Base-by-base conservation (phyloP, 2,329 filamentous ascomycete species). In the Ophiostoma australiae region DNA sequence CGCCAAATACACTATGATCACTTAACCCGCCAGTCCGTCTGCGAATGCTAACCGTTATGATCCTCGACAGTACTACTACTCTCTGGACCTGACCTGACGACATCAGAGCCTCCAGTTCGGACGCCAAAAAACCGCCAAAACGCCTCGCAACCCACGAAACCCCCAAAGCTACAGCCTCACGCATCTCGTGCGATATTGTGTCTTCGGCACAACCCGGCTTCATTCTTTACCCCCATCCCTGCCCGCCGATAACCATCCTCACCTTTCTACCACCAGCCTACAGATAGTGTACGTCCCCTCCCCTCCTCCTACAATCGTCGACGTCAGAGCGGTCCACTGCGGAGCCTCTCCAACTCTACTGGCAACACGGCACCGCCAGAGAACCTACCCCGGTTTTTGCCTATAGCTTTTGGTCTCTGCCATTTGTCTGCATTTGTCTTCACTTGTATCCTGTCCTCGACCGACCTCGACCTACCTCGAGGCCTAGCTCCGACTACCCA, bases 11-110 rank as follows among this genome's bases (percentile, higher is more conserved):
- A 35, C 20, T n/a, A 66, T n/a, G n/a, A 48, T 48, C 44, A 48
- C 15, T 17, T 48, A 20, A 48, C 44, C 44, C 44, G 44, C 17
- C 44, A 48, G 44, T 20, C 63, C 63, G 63, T 65, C 37, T 66
- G 63, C 63, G 41, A 66, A 66, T 66, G 63, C 63, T 66, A 66
- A 66, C 61, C 61, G 61, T 65, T 20, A 65, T 37, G 31, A 20
- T 39, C 63, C 7, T 66, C 63, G 58, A 35, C 58, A 66, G 63
- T 66, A 20, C 35, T 39, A 66, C 63, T 27, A n/a, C n/a, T n/a
- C 63, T 66, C 33, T 35, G 17, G 17, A 48, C 15, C 44, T 48
- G 44, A 20, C 44, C 44, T 48, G 17, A 48, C 17, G 20, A 48
- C 44, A 48, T 48, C 17, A 48, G 44, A 48, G 44, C 44, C 44